Base-by-base conservation (phyloP, 2,329 filamentous ascomycete genomes). In the Trichoderma lentiforme region DNA sequence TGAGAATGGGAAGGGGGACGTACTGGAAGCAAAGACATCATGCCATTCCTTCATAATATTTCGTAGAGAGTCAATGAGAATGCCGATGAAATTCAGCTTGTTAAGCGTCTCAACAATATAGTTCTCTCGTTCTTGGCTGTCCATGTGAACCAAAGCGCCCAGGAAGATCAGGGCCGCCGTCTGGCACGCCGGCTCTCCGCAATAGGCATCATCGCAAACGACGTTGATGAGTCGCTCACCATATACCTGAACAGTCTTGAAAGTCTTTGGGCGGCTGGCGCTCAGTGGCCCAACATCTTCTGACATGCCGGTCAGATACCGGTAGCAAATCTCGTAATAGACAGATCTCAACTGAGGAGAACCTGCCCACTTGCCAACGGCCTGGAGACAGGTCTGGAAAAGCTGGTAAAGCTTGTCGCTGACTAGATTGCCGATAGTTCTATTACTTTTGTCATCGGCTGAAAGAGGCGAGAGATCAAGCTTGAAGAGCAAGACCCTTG, bases 271-370 rank as follows among this genome's bases (percentile, higher is more conserved):
- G 21, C 86, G 84, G 47, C 83, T 85, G 2, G 85, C 82, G 15
- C 81, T 80, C 56, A 84, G 79, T 68, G 87, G 82, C 51, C 86
- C 84, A 64, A 86, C 82, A 28, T 73, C 70, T 72, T 89, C 85
- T 8, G 88, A 82, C 76, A 95, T 91, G 57, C 92, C 91, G 5
- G 89, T 89, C 67, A 97, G 86, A 79, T 97, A 97, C 24, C 93
- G 90, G 80, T 95, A 95, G 83, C 93, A 95, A 76, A 97, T 97
- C 77, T 92, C 92, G 81, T 98, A 99, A 82, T 97, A 95, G 26
- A 93, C 88, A 72, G 96, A 90, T 65, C 96, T 91, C 51, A 99
- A 84, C 70, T 90, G 86, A 18, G 92, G 84, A 68, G 89, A 91
- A 5, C 91, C 90, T 2, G 90, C 87, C 78, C 92, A 91, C 73